phyloP scores from a whole-genome alignment of 108 stramenopile genomes.

The Schizochytrium sp. region DNA sequence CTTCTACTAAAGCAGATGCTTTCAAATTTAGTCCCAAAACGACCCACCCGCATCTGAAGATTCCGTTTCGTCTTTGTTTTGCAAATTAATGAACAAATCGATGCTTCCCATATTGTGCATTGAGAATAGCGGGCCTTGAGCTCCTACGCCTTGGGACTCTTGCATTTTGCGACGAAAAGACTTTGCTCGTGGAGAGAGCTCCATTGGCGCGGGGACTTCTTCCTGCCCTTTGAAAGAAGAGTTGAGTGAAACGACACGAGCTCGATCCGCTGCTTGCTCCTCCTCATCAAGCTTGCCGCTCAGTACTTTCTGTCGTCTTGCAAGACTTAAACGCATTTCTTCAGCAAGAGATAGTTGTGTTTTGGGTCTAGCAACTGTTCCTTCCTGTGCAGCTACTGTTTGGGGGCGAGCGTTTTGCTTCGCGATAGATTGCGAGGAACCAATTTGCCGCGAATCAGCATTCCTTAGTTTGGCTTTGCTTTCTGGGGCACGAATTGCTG shows the following conservation, averaged over 20 bases:
- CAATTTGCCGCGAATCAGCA: not conserved
- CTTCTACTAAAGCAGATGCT: not conserved
- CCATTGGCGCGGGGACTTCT: not conserved
- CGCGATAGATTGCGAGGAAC: not conserved
- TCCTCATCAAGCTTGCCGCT: constrained; percentile 50
- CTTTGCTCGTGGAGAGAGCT: not conserved
- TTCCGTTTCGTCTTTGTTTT: constrained; percentile 9
- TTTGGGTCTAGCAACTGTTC: not conserved
- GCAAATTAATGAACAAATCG: not conserved
- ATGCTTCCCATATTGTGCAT: constrained; percentile 50
- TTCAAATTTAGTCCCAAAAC: not conserved
- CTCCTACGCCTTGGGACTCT: not conserved
- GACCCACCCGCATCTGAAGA: not conserved
- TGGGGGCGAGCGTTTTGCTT: not conserved
- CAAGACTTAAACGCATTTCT: constrained; percentile 35
- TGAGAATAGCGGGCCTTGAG: not conserved
- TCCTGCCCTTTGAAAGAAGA: not conserved
- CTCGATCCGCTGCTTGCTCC: constrained; percentile 45
- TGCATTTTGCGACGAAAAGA: not conserved
- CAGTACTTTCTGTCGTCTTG: constrained; percentile 30
- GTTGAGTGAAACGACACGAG: not conserved
- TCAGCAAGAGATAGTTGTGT: not conserved
- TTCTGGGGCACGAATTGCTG: not conserved
- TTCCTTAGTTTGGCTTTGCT: not conserved
- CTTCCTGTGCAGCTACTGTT: not conserved